Percentiles rank a stretch among this genome's conserved stretches.
Conservation (phyloP, 2,329 filamentous ascomycete species). For the Aspergillus intermedius region DNA sequence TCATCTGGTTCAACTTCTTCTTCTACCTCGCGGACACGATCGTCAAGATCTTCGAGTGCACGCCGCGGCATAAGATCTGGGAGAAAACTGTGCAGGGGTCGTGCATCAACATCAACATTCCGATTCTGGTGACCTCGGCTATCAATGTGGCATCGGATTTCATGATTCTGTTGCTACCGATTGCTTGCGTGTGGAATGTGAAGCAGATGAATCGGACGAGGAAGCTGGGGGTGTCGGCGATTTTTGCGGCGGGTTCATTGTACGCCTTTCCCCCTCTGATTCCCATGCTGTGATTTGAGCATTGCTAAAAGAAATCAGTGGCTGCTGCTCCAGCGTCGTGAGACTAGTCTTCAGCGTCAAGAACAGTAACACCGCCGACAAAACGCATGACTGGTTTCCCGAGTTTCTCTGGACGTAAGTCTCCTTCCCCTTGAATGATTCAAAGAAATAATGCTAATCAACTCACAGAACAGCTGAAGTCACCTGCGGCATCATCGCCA, state of each 20-base stretch:
- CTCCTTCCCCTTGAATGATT: not conserved
- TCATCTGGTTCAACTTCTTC: conserved; percentile 18
- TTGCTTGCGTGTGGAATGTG: conserved; percentile 17
- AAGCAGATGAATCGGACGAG: conserved; percentile 12
- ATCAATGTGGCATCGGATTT: conserved; percentile 20
- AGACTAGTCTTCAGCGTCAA: conserved; percentile 15
- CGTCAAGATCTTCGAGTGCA: conserved; percentile 22
- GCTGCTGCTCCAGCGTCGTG: conserved; percentile 19
- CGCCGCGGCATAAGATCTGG: conserved; percentile 19
- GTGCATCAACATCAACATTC: conserved; percentile 19
- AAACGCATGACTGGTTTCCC: conserved; percentile 19
- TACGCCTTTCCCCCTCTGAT: conserved; percentile 1
- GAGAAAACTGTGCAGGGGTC: conserved; percentile 10
- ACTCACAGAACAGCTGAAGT: conserved; percentile 17
- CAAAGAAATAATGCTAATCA: not conserved
- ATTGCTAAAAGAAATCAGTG: conserved; percentile 6
- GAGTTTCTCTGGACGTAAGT: conserved; percentile 22
- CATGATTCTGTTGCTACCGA: conserved; percentile 17
- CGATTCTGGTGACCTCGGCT: conserved; percentile 13
- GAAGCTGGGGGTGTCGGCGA: conserved; percentile 16
- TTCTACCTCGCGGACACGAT: conserved; percentile 20
- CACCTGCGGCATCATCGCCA: conserved; percentile 18
- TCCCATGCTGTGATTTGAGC: not conserved
- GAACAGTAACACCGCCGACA: conserved; percentile 11
- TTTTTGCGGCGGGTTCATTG: conserved; percentile 19